Percentiles rank a stretch among this genome's conserved stretches.
Conservation (phyloP, 1,284 basidiomycete species). For the Cryptococcus sp. region DNA sequence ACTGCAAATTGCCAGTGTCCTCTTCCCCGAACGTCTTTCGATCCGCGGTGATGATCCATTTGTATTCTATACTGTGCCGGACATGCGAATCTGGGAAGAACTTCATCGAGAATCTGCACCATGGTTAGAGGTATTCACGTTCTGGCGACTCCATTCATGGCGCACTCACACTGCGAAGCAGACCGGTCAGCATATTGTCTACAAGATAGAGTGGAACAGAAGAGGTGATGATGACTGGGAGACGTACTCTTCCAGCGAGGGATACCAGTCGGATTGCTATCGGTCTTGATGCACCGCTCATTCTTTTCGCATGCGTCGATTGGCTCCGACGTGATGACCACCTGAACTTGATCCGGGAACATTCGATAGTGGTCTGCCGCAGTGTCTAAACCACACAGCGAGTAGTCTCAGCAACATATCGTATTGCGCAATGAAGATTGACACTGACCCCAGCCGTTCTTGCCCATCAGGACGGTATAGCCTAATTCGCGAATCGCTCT, state of each 20-base stretch:
- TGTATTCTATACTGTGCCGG: slow-evolving; percentile 7
- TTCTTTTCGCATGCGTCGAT: slow-evolving; percentile 5
- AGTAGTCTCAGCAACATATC: not conserved
- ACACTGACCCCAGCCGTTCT: slow-evolving; percentile 7
- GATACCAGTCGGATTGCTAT: slow-evolving; percentile 4
- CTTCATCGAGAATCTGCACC: slow-evolving; percentile 2
- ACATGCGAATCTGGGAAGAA: slow-evolving; percentile 10
- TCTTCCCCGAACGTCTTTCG: slow-evolving; percentile 1
- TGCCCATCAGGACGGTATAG: slow-evolving; percentile 7
- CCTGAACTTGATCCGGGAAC: slow-evolving; percentile 11
- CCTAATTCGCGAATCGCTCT: slow-evolving; percentile 4
- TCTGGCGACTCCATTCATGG: not conserved
- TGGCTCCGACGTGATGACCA: slow-evolving; percentile 7
- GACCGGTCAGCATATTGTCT: not conserved
- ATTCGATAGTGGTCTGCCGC: slow-evolving; percentile 4
- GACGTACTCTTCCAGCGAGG: slow-evolving; percentile 9
- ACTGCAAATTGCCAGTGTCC: slow-evolving; percentile 2
- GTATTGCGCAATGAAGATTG: too few species aligned
- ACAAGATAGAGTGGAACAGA: not conserved
- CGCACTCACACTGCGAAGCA: not conserved
- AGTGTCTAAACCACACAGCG: not conserved
- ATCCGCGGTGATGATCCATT: slow-evolving; percentile 9
- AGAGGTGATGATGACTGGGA: not conserved
- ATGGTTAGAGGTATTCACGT: too few species aligned
- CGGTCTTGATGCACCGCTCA: slow-evolving; percentile 1